Base-by-base conservation (phyloP, 345 rosid species). In the Trapa bicornis region DNA sequence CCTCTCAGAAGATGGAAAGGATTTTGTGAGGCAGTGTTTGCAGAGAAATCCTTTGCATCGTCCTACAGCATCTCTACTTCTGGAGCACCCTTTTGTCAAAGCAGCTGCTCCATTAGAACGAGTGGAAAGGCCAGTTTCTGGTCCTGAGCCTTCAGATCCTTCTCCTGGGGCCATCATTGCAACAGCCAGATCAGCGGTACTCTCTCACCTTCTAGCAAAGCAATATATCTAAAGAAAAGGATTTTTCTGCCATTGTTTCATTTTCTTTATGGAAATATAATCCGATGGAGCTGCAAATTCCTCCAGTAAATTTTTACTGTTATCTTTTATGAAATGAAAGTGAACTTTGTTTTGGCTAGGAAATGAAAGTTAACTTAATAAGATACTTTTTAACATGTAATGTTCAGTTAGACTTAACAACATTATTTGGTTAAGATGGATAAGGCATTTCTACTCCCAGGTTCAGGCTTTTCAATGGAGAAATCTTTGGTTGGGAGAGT, bases 1-100 rank as follows among this genome's bases (percentile, higher is more conserved):
- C 72, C 85, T 87, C 68, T 83, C 89, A 7, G 80, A 78, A 45
- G 87, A 85, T 5, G 93, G 89, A 32, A 85, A 87, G 78, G 86
- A 87, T 69, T 87, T 87, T 71, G 75, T 87, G 22, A 75, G 73
- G 74, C 71, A 64, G 66, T 87, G 93, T 76, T 78, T 87, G 76
- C 89, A 85, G 71, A 79, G 89, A 52, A 76, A 87, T 67, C 93
- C 89, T 12, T 37, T 56, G 54, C 64, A 72, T 67, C 93, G 88
- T 62, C 89, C 89, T 65, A 73, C 83, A 8, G 89, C 93, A 57
- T 77, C 74, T 53, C 37, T 71, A 72, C 88, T 87, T 72, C 79
- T 87, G 72, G 81, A 78, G 9, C 89, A 87, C 68, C 80, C 83
- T 47, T 87, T 87, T 74, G 85, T 87, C 58, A 83, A 83, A 67